Percentiles rank a stretch among this genome's conserved stretches.
phyloP scores from a whole-genome alignment of 2,329 filamentous ascomycete genomes.

The Podosphaera leucotricha region DNA sequence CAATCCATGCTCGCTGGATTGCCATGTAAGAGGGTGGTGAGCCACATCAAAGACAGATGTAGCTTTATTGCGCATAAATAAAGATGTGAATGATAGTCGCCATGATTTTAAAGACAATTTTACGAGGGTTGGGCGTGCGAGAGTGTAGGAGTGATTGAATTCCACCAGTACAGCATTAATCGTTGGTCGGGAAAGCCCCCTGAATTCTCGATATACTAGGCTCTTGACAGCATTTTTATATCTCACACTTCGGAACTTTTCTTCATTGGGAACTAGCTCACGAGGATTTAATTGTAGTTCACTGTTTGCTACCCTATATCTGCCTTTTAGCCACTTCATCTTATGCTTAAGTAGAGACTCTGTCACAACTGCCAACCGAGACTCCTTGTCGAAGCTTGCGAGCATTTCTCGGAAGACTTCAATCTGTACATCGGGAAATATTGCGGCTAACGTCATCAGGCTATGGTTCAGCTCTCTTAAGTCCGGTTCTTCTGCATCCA shows the following conservation, averaged over 20 bases:
- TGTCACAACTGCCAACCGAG: slow-evolving; percentile 51
- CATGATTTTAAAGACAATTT: slow-evolving; percentile 50
- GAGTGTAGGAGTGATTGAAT: slow-evolving; percentile 55
- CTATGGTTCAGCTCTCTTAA: slow-evolving; percentile 46
- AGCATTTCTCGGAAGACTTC: slow-evolving; percentile 72
- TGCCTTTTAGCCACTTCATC: slow-evolving; percentile 44
- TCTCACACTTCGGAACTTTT: slow-evolving; percentile 40
- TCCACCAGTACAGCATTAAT: slow-evolving; percentile 62
- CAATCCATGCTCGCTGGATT: slow-evolving; percentile 28
- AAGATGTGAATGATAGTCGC: slow-evolving; percentile 47
- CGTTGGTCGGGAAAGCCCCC: slow-evolving; percentile 45
- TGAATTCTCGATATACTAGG: slow-evolving; percentile 54
- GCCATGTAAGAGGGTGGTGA: slow-evolving; percentile 37
- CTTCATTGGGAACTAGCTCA: slow-evolving; percentile 27
- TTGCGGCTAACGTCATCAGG: slow-evolving; percentile 41
- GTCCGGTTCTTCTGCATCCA: slow-evolving; percentile 28
- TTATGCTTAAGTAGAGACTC: slow-evolving; percentile 54
- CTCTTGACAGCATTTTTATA: slow-evolving; percentile 47
- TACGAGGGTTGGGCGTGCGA: slow-evolving; percentile 45
- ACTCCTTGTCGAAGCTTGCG: slow-evolving; percentile 49
- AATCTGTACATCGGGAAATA: slow-evolving; percentile 62
- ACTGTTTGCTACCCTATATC: slow-evolving; percentile 26
- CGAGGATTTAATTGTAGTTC: slow-evolving; percentile 1
- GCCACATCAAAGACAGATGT: slow-evolving; percentile 29
- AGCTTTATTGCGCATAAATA: slow-evolving; percentile 43